phyloP scores from a whole-genome alignment of 345 rosid genomes.

The Gossypium ekmanianum region DNA sequence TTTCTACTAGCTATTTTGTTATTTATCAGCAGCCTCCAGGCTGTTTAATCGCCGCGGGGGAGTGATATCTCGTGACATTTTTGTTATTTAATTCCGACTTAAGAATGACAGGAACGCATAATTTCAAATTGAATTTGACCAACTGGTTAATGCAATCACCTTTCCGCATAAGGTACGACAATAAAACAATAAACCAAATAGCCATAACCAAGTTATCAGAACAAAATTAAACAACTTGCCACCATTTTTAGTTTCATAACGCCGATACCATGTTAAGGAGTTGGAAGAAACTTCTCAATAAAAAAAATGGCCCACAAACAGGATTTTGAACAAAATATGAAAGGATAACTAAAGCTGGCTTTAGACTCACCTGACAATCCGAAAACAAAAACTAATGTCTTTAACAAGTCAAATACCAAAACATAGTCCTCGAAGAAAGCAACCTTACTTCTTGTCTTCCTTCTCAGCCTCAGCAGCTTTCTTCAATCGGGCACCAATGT shows the following conservation, averaged over 20 bases:
- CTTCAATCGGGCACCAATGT: conserved; percentile 64
- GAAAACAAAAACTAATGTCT: conserved; percentile 1
- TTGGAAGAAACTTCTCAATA: not conserved
- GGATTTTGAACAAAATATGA: not conserved
- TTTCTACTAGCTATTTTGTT: too few relatives aligned
- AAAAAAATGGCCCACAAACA: not conserved
- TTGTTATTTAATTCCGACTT: too few relatives aligned
- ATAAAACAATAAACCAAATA: not conserved
- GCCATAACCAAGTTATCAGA: not conserved
- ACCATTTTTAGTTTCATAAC: not conserved
- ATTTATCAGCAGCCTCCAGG: too few relatives aligned
- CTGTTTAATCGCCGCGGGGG: too few relatives aligned
- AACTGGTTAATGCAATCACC: too few relatives aligned
- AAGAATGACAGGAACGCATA: too few relatives aligned
- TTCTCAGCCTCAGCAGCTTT: conserved; percentile 89
- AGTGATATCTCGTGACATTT: too few relatives aligned
- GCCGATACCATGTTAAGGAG: not conserved
- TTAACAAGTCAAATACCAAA: not conserved
- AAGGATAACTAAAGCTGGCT: not conserved
- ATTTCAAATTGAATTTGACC: too few relatives aligned
- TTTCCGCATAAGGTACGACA: too few relatives aligned
- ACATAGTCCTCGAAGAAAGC: not conserved
- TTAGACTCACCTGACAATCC: not conserved
- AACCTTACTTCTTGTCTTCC: conserved; percentile 81
- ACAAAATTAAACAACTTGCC: not conserved